Evolutionary conservation across 75 land plant species (phyloP), one percentile per base, ranked within the genome.

Genomic region (Larix kaempferi): DNA sequence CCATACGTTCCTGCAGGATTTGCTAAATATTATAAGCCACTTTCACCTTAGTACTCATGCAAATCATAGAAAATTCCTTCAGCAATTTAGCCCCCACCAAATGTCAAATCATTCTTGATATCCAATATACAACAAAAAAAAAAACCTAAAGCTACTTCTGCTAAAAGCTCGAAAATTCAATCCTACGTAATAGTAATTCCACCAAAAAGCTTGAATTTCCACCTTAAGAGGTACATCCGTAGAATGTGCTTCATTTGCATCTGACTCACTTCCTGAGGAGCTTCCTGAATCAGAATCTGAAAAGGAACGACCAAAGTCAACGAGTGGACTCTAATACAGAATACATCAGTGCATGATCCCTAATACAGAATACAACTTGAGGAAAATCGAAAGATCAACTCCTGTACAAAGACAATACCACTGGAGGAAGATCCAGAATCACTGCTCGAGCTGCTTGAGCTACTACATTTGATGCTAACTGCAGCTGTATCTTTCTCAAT

Each of bases 381-480:
- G 54, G 10, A 10, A 49, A 10, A 49, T 49, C 12, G n/a, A 49
- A 10, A 49, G 54, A 10, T 49, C 54, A 49, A 49, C 11, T 49
- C 54, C 54, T 10, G 54, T 49, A 10, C 13, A 49, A 49, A 49
- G 54, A 11, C 22, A 19, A 56, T 86, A 91, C 95, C 96, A 80
- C 97, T 94, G 2, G 95, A 92, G 15, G 95, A 92, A 10, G 96
- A 93, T 39, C 49, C 73, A 6, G 91, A 88, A 80, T 86, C 95
- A 56, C 94, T 88, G 77, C 95, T 91, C 1, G 93, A 91, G 63
- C 88, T 79, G 13, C 52, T 41, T 12, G 85, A 80, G 35, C 88
- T 82, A 19, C 79, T 80, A 17, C 10, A 72, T 74, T 81, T 56
- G 59, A 74, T 59, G 23, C 79, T 41, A 25, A 74, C 57, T 3